These are phyloP conservation scores for Flammula alnicola DNA, from an alignment of 1,284 basidiomycete genomes.

Conservation along the genomic window DNA sequence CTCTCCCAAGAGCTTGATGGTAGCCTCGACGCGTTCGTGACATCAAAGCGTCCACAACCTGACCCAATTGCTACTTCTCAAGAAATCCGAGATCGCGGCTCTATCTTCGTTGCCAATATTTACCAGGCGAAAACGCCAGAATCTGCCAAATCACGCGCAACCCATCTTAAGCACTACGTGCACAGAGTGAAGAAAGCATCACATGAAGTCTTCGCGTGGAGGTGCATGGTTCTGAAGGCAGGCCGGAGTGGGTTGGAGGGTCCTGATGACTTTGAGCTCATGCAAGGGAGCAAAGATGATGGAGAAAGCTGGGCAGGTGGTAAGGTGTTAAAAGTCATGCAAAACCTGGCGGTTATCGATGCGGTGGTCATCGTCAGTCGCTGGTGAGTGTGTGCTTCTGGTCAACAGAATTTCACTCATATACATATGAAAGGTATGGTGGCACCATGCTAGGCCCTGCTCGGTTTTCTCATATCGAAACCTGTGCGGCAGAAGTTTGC, in stretches of 20 bases:
- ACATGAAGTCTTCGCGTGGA: slow-evolving; percentile 75
- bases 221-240: slow-evolving; percentile 73
- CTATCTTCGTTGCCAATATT: slow-evolving; percentile 66
- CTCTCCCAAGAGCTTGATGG: slow-evolving; percentile 24
- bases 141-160: slow-evolving; percentile 50
- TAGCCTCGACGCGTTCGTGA: slow-evolving; percentile 59
- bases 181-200: slow-evolving; percentile 61
- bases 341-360: slow-evolving; percentile 61
- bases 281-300: slow-evolving; percentile 67
- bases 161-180: slow-evolving; percentile 55
- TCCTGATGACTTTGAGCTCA: slow-evolving; percentile 74
- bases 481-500: slow-evolving; percentile 75
- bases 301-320: slow-evolving; percentile 73
- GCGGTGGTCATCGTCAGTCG: slow-evolving; percentile 76
- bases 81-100: slow-evolving; percentile 73
- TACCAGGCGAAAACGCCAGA: slow-evolving; percentile 55
- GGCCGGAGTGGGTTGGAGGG: slow-evolving; percentile 71
- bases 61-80: slow-evolving; percentile 63
- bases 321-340: slow-evolving; percentile 71
- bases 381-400: slow-evolving; percentile 51
- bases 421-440: slow-evolving; percentile 62
- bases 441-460: slow-evolving; percentile 67
- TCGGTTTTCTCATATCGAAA: slow-evolving; percentile 81
- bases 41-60: slow-evolving; percentile 49
- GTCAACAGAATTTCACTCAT: background rate